phyloP scores from a whole-genome alignment of 2,329 filamentous ascomycete genomes.

The Talaromyces sp. region DNA sequence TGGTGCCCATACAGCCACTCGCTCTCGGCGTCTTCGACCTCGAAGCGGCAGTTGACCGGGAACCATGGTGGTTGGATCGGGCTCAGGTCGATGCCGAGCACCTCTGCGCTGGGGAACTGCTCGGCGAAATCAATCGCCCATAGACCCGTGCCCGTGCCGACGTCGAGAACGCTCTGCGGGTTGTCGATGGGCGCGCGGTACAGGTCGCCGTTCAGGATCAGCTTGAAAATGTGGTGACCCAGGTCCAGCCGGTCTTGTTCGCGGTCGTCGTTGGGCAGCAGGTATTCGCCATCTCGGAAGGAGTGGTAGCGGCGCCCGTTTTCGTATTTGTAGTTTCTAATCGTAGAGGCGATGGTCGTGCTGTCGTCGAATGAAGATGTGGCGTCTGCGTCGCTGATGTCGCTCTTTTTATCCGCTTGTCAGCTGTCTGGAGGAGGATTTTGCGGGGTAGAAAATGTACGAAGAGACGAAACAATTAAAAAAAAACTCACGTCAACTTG shows the following conservation, averaged over 20 bases:
- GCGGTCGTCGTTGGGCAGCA: constrained; percentile 27
- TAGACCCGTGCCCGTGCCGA: constrained; percentile 45
- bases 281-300: constrained; percentile 24
- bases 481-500: constrained; percentile 2
- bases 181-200: constrained; percentile 23
- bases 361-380: constrained; percentile 8
- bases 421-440: no score
- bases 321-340: constrained; percentile 18
- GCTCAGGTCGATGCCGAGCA: constrained; percentile 10
- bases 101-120: constrained; percentile 18
- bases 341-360: constrained; percentile 11
- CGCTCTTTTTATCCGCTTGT: constrained; percentile 5
- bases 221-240: constrained; percentile 21
- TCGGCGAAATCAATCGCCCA: constrained; percentile 22
- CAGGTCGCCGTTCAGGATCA: constrained; percentile 19
- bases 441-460: background rate
- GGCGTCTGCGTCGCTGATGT: constrained; percentile 3
- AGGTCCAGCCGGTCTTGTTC: constrained; percentile 29
- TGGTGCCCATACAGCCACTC: constrained; percentile 26
- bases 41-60: constrained; percentile 41
- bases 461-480: background rate
- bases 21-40: constrained; percentile 19
- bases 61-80: constrained; percentile 20
- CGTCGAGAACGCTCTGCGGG: constrained; percentile 31
- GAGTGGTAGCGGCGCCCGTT: constrained; percentile 28